Evolutionary conservation across 495 filamentous ascomycete species (phyloP).

Genomic region (Pyrenula massariospora): DNA sequence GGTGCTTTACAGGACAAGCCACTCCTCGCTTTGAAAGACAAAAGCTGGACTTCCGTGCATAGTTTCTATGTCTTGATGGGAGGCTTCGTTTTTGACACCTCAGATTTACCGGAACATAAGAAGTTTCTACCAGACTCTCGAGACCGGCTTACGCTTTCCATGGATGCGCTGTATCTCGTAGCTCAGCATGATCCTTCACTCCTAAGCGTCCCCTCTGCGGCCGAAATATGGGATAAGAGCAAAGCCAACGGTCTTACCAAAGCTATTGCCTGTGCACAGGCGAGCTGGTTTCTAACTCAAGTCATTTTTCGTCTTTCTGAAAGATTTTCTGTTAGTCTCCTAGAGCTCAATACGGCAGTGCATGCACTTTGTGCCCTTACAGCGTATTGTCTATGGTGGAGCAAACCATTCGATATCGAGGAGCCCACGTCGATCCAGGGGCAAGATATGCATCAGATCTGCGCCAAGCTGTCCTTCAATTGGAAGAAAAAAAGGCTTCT

Average conservation of each 20-base stretch:
- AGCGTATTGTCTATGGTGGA: slow-evolving; percentile 22
- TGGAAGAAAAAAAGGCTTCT: background rate
- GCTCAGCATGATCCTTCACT: background rate
- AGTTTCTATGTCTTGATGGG: slow-evolving; percentile 19
- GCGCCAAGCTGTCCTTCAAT: slow-evolving; percentile 8
- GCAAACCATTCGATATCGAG: slow-evolving; percentile 19
- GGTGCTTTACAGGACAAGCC: background rate
- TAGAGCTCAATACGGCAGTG: slow-evolving; percentile 20
- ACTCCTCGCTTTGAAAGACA: background rate
- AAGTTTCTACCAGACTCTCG: slow-evolving; percentile 5
- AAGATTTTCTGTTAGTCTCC: slow-evolving; percentile 11
- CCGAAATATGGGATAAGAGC: slow-evolving; percentile 17
- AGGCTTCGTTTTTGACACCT: slow-evolving; percentile 13
- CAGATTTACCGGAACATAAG: background rate
- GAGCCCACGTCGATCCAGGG: slow-evolving; percentile 8
- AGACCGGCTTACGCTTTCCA: slow-evolving; percentile 6
- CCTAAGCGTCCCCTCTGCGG: slow-evolving; percentile 7
- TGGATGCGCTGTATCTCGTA: slow-evolving; percentile 3
- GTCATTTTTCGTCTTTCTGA: slow-evolving; percentile 8
- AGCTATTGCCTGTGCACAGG: slow-evolving; percentile 19
- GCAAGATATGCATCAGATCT: background rate
- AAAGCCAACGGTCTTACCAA: slow-evolving; percentile 20
- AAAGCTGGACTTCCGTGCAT: slow-evolving; percentile 16
- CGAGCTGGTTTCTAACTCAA: slow-evolving; percentile 18
- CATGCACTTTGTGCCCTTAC: slow-evolving; percentile 20